phyloP scores from a whole-genome alignment of 1,284 basidiomycete species.

The Trichosporon sp. region DNA sequence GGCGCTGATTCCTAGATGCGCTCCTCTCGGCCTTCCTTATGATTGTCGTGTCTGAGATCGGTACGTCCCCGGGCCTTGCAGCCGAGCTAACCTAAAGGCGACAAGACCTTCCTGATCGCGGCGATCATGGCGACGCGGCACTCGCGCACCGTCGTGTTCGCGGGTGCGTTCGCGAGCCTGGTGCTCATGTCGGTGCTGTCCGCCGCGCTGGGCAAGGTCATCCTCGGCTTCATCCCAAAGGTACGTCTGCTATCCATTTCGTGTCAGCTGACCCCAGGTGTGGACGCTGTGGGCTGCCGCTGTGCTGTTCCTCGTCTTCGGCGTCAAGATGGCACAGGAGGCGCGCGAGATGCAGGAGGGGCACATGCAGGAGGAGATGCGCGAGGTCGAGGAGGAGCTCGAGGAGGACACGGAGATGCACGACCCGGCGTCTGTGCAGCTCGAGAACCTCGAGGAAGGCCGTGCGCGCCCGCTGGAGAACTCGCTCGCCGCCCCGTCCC shows the following conservation, averaged over 20 bases:
- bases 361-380: constrained; percentile 80
- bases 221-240: constrained; percentile 75
- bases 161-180: constrained; percentile 81
- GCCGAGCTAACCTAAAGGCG: constrained; percentile 55
- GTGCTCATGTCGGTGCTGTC: constrained; percentile 89
- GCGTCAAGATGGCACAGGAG: constrained; percentile 77
- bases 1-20: constrained; percentile 49
- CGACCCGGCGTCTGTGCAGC: constrained; percentile 30
- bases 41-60: constrained; percentile 83
- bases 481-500: constrained; percentile 2
- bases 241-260: constrained; percentile 34
- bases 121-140: constrained; percentile 97
- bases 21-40: constrained; percentile 73
- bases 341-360: constrained; percentile 69
- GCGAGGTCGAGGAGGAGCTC: constrained; percentile 85
- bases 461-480: constrained; percentile 14
- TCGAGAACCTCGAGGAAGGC: constrained; percentile 45
- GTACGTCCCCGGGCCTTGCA: constrained; percentile 20
- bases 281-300: constrained; percentile 58
- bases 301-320: constrained; percentile 78
- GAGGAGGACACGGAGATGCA: constrained; percentile 46
- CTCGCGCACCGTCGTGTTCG: constrained; percentile 76
- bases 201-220: constrained; percentile 77
- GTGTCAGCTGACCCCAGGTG: constrained; percentile 25
- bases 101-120: constrained; percentile 97